phyloP scores from a whole-genome alignment of 495 filamentous ascomycete species.

The Mycothermus thermophilus region DNA sequence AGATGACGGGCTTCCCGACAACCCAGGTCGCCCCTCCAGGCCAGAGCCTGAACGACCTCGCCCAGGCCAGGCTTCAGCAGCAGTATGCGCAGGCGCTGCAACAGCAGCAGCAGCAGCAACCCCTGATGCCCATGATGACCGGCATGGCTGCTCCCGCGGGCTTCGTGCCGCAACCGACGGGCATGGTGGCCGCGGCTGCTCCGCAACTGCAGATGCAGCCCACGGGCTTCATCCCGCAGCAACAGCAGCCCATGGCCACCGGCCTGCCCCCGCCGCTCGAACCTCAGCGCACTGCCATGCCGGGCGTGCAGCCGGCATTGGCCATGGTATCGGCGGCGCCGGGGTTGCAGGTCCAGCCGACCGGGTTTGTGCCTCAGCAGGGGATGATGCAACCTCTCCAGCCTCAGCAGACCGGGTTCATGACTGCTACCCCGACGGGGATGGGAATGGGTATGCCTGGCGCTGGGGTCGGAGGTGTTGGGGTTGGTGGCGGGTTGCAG shows the following conservation, averaged over 20 bases:
- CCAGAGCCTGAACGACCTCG: conserved; percentile 60
- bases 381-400: conserved; percentile 38
- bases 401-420: conserved; percentile 33
- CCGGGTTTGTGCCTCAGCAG: conserved; percentile 45
- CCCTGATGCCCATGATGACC: conserved; percentile 30
- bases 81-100: conserved; percentile 27
- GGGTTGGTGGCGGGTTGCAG: conserved; percentile 48
- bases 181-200: conserved; percentile 34
- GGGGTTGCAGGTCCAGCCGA: conserved; percentile 51
- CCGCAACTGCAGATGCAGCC: conserved; percentile 39
- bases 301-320: conserved; percentile 17
- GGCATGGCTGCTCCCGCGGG: conserved; percentile 38
- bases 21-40: conserved; percentile 50
- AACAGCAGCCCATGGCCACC: background rate
- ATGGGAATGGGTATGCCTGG: conserved; percentile 21
- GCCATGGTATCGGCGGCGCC: conserved; percentile 20
- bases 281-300: conserved; percentile 2
- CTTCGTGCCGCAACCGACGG: conserved; percentile 38
- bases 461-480: conserved; percentile 30
- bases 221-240: background rate
- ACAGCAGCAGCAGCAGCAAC: conserved; percentile 26
- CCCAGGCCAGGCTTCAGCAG: conserved; percentile 51
- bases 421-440: conserved; percentile 40
- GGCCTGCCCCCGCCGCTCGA: background rate
- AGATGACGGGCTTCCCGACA: conserved; percentile 61